Conservation (phyloP, 371 early-diverging fungal genomes). For the Mucor sp. region DNA sequence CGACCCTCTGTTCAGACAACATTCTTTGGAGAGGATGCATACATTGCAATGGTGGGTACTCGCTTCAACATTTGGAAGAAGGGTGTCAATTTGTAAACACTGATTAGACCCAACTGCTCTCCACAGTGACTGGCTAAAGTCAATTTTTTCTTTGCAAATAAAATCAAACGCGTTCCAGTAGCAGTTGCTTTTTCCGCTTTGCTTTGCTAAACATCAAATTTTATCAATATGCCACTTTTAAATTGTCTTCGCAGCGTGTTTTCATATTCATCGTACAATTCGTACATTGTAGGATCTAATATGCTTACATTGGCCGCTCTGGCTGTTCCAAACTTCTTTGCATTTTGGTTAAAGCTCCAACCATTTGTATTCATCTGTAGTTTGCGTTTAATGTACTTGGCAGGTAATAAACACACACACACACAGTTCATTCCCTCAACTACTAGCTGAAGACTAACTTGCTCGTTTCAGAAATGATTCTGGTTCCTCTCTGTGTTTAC, state of each 20-base stretch:
- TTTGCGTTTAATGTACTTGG: background rate
- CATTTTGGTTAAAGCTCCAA: background rate
- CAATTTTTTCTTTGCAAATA: background rate
- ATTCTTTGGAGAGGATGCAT: background rate
- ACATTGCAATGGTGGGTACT: background rate
- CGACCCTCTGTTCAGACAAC: background rate
- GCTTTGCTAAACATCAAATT: background rate
- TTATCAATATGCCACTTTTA: background rate
- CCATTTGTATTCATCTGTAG: background rate
- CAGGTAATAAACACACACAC: background rate
- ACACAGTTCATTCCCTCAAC: background rate
- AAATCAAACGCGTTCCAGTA: background rate
- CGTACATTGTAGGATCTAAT: constrained; percentile 9
- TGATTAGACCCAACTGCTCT: background rate
- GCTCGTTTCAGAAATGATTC: background rate
- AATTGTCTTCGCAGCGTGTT: too few relatives aligned
- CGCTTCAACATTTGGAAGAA: background rate
- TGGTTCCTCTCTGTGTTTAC: background rate
- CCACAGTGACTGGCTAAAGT: background rate
- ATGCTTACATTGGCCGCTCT: background rate
- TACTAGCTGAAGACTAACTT: background rate
- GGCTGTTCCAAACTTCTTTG: background rate
- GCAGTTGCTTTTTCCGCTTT: background rate
- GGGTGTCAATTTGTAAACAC: background rate
- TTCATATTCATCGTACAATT: constrained; percentile 10